Evolutionary conservation across 108 stramenopile species (phyloP), one percentile per base, ranked within the genome.

Genomic region (Pseudonitzschia pungens): DNA sequence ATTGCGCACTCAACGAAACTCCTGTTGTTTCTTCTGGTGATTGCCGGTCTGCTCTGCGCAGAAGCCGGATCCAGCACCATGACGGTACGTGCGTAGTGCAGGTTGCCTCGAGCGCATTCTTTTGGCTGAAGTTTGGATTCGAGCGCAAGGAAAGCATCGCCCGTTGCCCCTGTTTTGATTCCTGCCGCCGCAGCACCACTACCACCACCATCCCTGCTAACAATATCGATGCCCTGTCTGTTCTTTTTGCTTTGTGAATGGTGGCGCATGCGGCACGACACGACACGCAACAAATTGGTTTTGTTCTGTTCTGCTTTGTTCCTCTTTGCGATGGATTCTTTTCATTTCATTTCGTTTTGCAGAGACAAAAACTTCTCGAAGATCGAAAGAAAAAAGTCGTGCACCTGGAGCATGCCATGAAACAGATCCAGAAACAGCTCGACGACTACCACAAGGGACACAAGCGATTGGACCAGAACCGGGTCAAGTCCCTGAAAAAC

Each of bases 401-500:
- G 16, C 55, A 66, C 54, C 31, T 74, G 53, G 58, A 60, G 22
- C 54, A 74, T 29, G 31, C 50, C 43, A 42, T 74, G 55, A 54
- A 28, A 43, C 24, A 28, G 31, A 15, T 74, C 50, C 33, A 74
- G 42, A 64, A 42, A 57, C 53, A 33, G 26, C 28, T 74, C 33
- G 58, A 74, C 20, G 40, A 43, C 0, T 64, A 67, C 40, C 22
- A 33, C n/a, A 43, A 21, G 4, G 54, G 65, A 15, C 4, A 42
- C 3, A 43, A 48, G 29, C 40, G 53, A 16, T 55, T 67, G 9
- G 29, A 31, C 24, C 52, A 56, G 24, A 31, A 57, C 10, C 50
- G 65, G n/a, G 50, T 74, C 1, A 66, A 52, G 32, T 74, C 73
- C 36, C 43, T 60, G 29, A 57, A 42, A n/a, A 74, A 56, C 40